phyloP scores from a whole-genome alignment of 2,329 filamentous ascomycete genomes.

The Biscogniauxia sp. region DNA sequence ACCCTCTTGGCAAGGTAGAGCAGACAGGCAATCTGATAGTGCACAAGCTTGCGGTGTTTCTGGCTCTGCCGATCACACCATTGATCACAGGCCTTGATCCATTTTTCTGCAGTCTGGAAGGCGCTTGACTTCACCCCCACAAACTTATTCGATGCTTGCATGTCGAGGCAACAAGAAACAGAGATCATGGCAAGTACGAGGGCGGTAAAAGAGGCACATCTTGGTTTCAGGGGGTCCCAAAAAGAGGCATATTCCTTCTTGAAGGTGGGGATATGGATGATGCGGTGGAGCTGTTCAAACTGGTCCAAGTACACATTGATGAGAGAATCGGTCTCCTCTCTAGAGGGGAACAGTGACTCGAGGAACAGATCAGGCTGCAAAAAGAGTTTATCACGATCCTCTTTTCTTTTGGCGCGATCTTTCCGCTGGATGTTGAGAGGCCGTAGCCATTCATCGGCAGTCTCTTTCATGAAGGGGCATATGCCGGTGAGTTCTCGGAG shows the following conservation, averaged over 20 bases:
- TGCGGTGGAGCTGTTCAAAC: conserved; percentile 55
- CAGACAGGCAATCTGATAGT: conserved; percentile 60
- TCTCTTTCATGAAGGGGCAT: conserved; percentile 61
- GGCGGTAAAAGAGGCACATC: conserved; percentile 54
- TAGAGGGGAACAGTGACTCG: conserved; percentile 48
- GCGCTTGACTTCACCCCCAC: conserved; percentile 57
- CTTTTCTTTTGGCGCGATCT: conserved; percentile 52
- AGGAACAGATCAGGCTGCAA: conserved; percentile 47
- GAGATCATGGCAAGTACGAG: conserved; percentile 59
- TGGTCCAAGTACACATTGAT: conserved; percentile 52
- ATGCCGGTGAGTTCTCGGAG: conserved; percentile 56
- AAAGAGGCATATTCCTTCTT: conserved; percentile 53
- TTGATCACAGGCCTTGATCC: conserved; percentile 54
- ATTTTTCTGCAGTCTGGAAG: conserved; percentile 53
- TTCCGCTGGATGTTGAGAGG: conserved; percentile 57
- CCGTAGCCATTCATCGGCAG: conserved; percentile 59
- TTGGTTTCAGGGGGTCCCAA: conserved; percentile 46
- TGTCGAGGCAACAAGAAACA: conserved; percentile 56
- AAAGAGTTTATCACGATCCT: conserved; percentile 51
- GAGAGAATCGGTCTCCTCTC: conserved; percentile 48
- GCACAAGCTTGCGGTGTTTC: conserved; percentile 58
- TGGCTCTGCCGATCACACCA: conserved; percentile 57
- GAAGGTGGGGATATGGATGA: conserved; percentile 60
- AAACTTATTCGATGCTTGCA: conserved; percentile 51
- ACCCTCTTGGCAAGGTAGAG: conserved; percentile 60